A percentile compares a stretch with the other conserved stretches of the same genome.
These are phyloP conservation scores for Sugiyamaella floridensis DNA, from an alignment of 805 yeast species.

Conservation along the genomic window DNA sequence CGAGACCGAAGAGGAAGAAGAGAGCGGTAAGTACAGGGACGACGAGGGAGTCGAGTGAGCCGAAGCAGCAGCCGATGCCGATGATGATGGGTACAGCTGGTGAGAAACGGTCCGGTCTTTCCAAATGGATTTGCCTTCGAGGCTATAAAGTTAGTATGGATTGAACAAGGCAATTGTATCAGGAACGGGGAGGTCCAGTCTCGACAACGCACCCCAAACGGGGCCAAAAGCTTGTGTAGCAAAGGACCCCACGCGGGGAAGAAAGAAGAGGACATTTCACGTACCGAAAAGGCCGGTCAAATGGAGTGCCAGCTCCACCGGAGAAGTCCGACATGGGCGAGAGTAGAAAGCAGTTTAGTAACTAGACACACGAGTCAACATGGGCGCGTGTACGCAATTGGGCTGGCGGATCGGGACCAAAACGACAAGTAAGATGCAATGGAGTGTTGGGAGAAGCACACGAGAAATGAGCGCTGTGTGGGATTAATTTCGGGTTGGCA, in stretches of 20 bases:
- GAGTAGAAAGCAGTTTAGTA: background rate
- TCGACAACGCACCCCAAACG: background rate
- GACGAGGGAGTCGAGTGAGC: constrained; percentile 7
- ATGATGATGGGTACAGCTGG: constrained; percentile 12
- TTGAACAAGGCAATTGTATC: too few species aligned
- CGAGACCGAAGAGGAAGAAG: background rate
- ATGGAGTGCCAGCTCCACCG: constrained; percentile 23
- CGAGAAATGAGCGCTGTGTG: background rate
- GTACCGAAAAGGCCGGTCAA: constrained; percentile 14
- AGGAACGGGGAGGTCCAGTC: too few species aligned
- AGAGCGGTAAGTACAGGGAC: constrained; percentile 1
- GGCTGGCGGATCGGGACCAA: background rate
- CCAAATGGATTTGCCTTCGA: constrained; percentile 15
- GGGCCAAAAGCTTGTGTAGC: background rate
- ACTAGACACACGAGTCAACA: too few species aligned
- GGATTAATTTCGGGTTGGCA: background rate
- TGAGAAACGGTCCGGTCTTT: constrained; percentile 15
- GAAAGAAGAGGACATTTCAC: constrained; percentile 4
- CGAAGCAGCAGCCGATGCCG: background rate
- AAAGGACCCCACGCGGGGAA: background rate
- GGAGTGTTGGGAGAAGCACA: background rate
- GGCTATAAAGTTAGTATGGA: constrained; percentile 1
- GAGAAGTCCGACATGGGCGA: constrained; percentile 16
- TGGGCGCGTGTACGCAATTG: background rate
- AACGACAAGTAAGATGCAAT: constrained; percentile 1